phyloP scores from a whole-genome alignment of 2,329 filamentous ascomycete genomes.

The Aureobasidium sp. region DNA sequence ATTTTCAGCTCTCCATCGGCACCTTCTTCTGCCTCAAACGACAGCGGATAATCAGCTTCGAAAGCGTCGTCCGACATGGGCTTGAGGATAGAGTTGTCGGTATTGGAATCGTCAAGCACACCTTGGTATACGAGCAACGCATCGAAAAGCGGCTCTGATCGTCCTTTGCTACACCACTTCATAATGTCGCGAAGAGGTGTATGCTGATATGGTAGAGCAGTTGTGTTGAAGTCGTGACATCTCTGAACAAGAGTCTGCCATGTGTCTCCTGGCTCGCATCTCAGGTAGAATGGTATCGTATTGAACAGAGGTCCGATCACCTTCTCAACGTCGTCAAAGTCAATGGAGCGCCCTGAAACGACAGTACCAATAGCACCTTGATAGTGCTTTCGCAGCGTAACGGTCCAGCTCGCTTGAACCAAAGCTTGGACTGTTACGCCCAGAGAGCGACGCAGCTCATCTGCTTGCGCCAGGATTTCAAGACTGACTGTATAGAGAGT shows the following conservation, averaged over 20 bases:
- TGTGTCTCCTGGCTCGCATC: conserved; percentile 38
- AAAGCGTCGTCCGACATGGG: conserved; percentile 13
- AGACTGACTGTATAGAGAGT: conserved; percentile 30
- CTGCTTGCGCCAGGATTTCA: conserved; percentile 40
- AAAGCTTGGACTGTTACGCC: conserved; percentile 74
- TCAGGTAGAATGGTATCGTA: conserved; percentile 65
- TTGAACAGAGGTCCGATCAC: conserved; percentile 85
- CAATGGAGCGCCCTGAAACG: conserved; percentile 68
- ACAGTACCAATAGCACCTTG: conserved; percentile 60
- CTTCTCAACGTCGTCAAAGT: conserved; percentile 56
- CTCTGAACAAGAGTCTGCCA: conserved; percentile 55
- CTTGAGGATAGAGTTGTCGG: background rate
- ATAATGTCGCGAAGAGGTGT: conserved; percentile 71
- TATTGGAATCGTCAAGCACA: background rate
- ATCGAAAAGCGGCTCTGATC: conserved; percentile 61
- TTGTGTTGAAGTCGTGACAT: conserved; percentile 66
- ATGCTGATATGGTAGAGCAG: conserved; percentile 66
- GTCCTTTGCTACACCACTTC: conserved; percentile 62
- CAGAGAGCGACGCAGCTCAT: conserved; percentile 48
- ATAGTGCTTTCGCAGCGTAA: conserved; percentile 41
- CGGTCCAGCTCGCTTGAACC: conserved; percentile 67
- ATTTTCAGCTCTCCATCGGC: conserved; percentile 45
- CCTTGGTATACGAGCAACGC: conserved; percentile 76
- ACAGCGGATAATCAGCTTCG: conserved; percentile 64
- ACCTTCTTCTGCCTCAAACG: conserved; percentile 62